phyloP scores from a whole-genome alignment of 2,329 filamentous ascomycete species.

The Pseudogymnoascus sp. region DNA sequence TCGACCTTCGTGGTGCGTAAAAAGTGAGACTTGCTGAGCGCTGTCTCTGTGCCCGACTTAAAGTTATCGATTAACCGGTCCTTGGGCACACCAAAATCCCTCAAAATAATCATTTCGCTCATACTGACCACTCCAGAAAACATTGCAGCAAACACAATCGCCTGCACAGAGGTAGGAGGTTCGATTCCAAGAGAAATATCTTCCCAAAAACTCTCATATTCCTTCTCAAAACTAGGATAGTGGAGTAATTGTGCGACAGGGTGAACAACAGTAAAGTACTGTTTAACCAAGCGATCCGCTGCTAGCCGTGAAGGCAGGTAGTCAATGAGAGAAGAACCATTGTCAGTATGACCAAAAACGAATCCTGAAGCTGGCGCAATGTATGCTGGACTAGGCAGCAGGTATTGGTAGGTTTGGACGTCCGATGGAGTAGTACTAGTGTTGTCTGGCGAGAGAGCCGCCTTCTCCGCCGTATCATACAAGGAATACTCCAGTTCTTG shows the following conservation, averaged over 20 bases:
- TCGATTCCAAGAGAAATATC: conserved; percentile 52
- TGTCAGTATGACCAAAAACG: conserved; percentile 50
- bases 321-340: conserved; percentile 46
- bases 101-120: conserved; percentile 44
- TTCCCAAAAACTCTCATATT: conserved; percentile 61
- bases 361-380: conserved; percentile 62
- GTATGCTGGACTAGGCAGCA: conserved; percentile 58
- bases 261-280: conserved; percentile 64
- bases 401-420: conserved; percentile 39
- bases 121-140: conserved; percentile 64
- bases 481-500: conserved; percentile 49
- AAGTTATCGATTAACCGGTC: conserved; percentile 53
- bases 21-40: conserved; percentile 63
- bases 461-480: not conserved
- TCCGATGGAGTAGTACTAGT: conserved; percentile 10
- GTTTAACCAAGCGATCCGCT: conserved; percentile 55
- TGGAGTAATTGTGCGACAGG: conserved; percentile 62
- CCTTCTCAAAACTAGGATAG: conserved; percentile 55
- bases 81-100: conserved; percentile 51
- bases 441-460: not conserved
- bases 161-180: conserved; percentile 57
- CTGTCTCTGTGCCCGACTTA: conserved; percentile 59
- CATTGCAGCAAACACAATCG: conserved; percentile 61
- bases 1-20: conserved; percentile 65
- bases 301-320: conserved; percentile 52